Percentiles rank a stretch among this genome's conserved stretches.
Evolutionary conservation across 805 yeast species (phyloP).

Genomic region (Barnettozyma vustinii): DNA sequence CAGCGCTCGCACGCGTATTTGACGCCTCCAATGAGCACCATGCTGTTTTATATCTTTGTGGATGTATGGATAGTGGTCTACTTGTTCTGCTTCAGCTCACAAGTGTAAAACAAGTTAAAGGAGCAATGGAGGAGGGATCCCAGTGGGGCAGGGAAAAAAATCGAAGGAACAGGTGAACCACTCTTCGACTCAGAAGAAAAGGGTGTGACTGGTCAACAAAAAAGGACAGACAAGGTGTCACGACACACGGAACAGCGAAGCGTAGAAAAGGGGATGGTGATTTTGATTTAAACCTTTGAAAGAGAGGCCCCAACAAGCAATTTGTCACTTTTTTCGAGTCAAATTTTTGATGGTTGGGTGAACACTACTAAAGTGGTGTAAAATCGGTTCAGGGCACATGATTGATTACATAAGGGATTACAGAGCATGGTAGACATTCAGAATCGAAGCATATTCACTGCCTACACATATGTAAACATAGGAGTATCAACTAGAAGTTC

Average conservation of each 20-base stretch:
- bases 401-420: background rate
- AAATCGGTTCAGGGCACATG: background rate
- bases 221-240: background rate
- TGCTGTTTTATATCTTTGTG: conserved; percentile 23
- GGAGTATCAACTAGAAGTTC: conserved; percentile 27
- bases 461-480: background rate
- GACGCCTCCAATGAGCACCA: conserved; percentile 89
- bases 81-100: background rate
- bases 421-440: background rate
- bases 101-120: background rate
- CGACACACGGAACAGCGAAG: background rate
- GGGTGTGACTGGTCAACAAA: background rate
- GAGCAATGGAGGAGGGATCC: background rate
- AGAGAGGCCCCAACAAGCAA: background rate
- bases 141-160: background rate
- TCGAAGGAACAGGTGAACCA: background rate
- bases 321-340: background rate
- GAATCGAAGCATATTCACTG: no score
- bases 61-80: background rate
- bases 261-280: background rate
- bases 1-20: conserved; percentile 96
- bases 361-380: background rate
- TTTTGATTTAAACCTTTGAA: background rate
- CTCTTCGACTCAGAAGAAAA: no score
- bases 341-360: background rate